Evolutionary conservation across 75 land plant species (phyloP).

Genomic region (Azolla pinnata): DNA sequence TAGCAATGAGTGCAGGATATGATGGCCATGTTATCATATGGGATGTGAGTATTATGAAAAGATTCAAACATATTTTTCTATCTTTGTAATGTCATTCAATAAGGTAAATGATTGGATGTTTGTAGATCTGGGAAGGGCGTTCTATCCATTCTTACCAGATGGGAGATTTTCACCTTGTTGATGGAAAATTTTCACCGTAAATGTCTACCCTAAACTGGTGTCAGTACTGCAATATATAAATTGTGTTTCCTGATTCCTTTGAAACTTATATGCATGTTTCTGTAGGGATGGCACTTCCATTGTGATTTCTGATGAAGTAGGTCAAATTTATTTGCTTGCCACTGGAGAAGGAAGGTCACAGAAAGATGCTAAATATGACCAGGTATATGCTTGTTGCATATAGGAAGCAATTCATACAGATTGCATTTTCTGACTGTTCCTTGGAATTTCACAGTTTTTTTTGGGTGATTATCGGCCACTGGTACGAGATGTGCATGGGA

Average conservation of each 20-base stretch:
- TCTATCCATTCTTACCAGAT: slow-evolving; percentile 72
- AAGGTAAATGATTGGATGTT: neutral
- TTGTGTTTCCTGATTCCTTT: neutral
- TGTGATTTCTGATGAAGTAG: slow-evolving; percentile 95
- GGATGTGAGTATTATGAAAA: slow-evolving; percentile 60
- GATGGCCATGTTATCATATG: slow-evolving; percentile 93
- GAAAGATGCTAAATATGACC: slow-evolving; percentile 92
- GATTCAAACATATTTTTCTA: neutral
- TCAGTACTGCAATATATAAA: too few relatives aligned
- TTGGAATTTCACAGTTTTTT: slow-evolving; percentile 52
- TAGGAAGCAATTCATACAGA: neutral
- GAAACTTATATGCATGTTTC: neutral
- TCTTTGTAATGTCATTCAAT: neutral
- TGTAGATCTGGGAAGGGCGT: slow-evolving; percentile 91
- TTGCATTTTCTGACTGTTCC: neutral
- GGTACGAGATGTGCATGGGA: slow-evolving; percentile 70
- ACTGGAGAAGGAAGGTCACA: slow-evolving; percentile 87
- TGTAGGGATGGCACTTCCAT: slow-evolving; percentile 94
- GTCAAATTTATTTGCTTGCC: slow-evolving; percentile 74
- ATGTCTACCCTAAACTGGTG: too few relatives aligned
- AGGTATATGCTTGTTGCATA: slow-evolving; percentile 52
- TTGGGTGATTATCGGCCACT: slow-evolving; percentile 96
- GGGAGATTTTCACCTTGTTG: slow-evolving; percentile 78
- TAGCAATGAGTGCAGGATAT: slow-evolving; percentile 99
- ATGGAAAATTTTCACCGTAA: slow-evolving; percentile 98